Evolutionary conservation across 75 land plant species (phyloP), one percentile per base, ranked within the genome.

Genomic region (Cryptomeria japonica): DNA sequence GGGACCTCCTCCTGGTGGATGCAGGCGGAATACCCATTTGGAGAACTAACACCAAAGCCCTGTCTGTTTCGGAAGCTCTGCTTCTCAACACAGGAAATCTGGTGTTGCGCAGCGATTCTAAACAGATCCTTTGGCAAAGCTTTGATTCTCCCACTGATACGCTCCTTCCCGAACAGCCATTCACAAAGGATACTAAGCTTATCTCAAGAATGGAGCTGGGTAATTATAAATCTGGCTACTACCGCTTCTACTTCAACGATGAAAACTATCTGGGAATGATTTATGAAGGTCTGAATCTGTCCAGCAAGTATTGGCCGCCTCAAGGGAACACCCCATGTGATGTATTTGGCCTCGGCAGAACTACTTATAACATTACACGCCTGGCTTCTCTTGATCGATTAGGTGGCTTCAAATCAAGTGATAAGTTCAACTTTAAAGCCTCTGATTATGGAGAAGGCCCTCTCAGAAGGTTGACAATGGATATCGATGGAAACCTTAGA

Each of bases 101-200:
- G 41, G 41, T 39, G 41, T 39, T 39, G 41, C 41, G 41, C 41
- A 39, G 41, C 41, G 41, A 39, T 39, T 39, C 41, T 39, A 39
- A 39, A 39, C 41, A 39, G 2, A 39, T 39, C 1, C 2, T 39
- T 1, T 39, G 41, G 41, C 41, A 39, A 39, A 39, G 41, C 41
- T 39, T 39, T 39, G 41, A 39, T 56, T 56, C 61, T 85, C 96
- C 97, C 31, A 91, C 91, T 56, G 95, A 96, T 83, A 94, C 95
- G 2, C 91, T 95, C 22, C 84, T 95, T 11, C 90, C 94, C 3
- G 84, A 68, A 11, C 92, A 91, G 77, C 32, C 39, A 41, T 83
- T 95, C 32, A 90, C 84, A 12, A 91, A 72, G 87, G 37, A 83
- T 80, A 86, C 1, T 0, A 83, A 83, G 28, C 70, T 93, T 64